Base-by-base conservation (phyloP, 2,329 filamentous ascomycete genomes). In the Aspergillus sp. region DNA sequence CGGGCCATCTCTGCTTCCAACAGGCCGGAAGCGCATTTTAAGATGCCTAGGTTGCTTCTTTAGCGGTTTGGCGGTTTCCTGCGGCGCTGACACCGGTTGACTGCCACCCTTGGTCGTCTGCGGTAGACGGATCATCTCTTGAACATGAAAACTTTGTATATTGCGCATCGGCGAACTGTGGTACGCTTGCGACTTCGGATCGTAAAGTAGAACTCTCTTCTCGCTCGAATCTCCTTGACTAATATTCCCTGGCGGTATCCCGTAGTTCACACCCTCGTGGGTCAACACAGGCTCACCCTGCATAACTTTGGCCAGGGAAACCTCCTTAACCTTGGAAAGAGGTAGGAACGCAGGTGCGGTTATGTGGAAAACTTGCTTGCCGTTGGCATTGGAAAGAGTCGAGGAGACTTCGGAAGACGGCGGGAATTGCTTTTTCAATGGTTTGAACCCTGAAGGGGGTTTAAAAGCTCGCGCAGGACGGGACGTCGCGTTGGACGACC, bases 301-400 rank as follows among this genome's bases (percentile, higher is more conserved):
- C 36, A 58, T 35, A 15, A 62, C 55, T 29, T 57, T 58, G 26
- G 59, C 51, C 26, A 66, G 47, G 10, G 64, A 57, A 26, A 69
- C 51, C 34, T 66, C 57, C 39, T 66, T 61, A 32, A 70, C 51
- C 29, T 61, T 57, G 5, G 58, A 58, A 20, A 69, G 40, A 12
- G 64, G 60, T 12, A 69, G 52, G 29, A 51, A 60, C 3, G 59
- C 49, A 2, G 67, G 67, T 1, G 63, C 64, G 12, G 61, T 63
- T 35, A 70, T 64, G 40, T 69, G 64, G 52, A 64, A 64, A 30
- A 70, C 44, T 46, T 68, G 60, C 43, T 69, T 69, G 32, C 58
- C 60, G 30, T 45, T 45, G 30, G 66, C 49, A 30, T 63, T 49
- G 24, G 60, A 57, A 25, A 63, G 51, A 15, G 56, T 34, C 15